phyloP scores from a whole-genome alignment of 202 grass and related monocot species.

The Alloteropsis angusta region DNA sequence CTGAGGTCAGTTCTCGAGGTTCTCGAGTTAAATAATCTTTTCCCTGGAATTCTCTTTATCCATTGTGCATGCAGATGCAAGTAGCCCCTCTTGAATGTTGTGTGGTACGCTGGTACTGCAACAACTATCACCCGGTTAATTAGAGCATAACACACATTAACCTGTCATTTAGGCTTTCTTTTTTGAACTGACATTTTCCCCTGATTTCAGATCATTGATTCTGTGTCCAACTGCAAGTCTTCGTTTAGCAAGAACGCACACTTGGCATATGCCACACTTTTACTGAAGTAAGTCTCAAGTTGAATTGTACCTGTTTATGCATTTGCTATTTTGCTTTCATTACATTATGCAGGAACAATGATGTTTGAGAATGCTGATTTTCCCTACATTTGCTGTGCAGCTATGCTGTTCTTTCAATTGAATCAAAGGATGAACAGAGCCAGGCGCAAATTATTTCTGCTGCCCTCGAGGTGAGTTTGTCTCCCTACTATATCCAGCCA shows the following conservation, averaged over 20 bases:
- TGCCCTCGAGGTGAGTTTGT: constrained; percentile 54
- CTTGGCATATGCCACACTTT: constrained; percentile 75
- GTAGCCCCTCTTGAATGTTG: background rate
- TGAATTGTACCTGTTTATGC: background rate
- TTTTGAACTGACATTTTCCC: constrained; percentile 10
- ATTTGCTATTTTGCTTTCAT: background rate
- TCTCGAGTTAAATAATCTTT: constrained; percentile 14
- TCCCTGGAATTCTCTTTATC: background rate
- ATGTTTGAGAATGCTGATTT: background rate
- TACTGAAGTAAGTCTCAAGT: constrained; percentile 75
- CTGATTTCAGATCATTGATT: constrained; percentile 79
- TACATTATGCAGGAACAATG: background rate
- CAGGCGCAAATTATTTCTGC: constrained; percentile 91
- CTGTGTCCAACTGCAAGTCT: constrained; percentile 51
- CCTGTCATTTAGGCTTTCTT: background rate
- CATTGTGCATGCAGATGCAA: background rate
- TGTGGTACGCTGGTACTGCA: background rate
- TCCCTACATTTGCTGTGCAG: constrained; percentile 29
- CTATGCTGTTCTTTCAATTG: constrained; percentile 81
- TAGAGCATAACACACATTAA: background rate
- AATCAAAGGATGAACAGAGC: constrained; percentile 81
- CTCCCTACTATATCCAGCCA: background rate
- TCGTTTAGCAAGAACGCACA: constrained; percentile 87
- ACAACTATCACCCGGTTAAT: background rate
- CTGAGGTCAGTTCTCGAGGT: constrained; percentile 60